These are phyloP conservation scores for Cymbopogon citratus DNA, from an alignment of 176 grass and related monocot genomes.

Conservation along the genomic window DNA sequence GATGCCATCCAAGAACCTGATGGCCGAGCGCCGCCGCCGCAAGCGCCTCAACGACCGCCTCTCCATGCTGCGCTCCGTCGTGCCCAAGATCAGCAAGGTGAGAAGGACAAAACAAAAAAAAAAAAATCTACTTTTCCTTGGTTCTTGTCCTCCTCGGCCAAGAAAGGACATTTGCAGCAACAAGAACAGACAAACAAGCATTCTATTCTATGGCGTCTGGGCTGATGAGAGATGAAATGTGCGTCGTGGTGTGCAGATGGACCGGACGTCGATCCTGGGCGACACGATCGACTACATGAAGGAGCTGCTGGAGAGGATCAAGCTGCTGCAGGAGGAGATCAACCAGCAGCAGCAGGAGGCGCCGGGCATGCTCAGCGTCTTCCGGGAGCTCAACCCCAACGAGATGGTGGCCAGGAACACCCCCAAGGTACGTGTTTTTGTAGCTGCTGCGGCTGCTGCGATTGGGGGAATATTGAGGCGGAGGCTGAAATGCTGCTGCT, in stretches of 20 bases:
- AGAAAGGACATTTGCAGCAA: not conserved
- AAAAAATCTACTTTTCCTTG: not conserved
- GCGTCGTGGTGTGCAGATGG: slow-evolving; percentile 52
- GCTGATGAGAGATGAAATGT: not conserved
- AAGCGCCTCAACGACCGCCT: slow-evolving; percentile 98
- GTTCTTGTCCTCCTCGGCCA: not conserved
- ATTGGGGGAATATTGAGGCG: not conserved
- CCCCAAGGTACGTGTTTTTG: slow-evolving; percentile 37
- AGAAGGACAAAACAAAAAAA: not conserved
- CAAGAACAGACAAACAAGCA: not conserved
- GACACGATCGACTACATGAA: slow-evolving; percentile 99
- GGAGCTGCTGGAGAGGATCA: slow-evolving; percentile 93
- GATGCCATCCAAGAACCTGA: slow-evolving; percentile 96
- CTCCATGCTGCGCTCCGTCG: slow-evolving; percentile 96
- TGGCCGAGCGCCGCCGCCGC: slow-evolving; percentile 93
- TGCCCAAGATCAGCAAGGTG: slow-evolving; percentile 99
- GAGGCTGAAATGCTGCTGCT: not conserved
- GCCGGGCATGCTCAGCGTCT: slow-evolving; percentile 58
- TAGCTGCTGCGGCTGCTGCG: not conserved
- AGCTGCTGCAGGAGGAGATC: slow-evolving; percentile 67
- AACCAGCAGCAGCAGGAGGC: slow-evolving; percentile 25
- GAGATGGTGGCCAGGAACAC: slow-evolving; percentile 86
- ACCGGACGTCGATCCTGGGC: slow-evolving; percentile 91
- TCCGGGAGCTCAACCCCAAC: slow-evolving; percentile 64
- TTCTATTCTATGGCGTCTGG: not conserved